Percentiles rank a stretch among this genome's conserved stretches.
phyloP scores from a whole-genome alignment of 129 eudicot species.

The Tagetes patula region DNA sequence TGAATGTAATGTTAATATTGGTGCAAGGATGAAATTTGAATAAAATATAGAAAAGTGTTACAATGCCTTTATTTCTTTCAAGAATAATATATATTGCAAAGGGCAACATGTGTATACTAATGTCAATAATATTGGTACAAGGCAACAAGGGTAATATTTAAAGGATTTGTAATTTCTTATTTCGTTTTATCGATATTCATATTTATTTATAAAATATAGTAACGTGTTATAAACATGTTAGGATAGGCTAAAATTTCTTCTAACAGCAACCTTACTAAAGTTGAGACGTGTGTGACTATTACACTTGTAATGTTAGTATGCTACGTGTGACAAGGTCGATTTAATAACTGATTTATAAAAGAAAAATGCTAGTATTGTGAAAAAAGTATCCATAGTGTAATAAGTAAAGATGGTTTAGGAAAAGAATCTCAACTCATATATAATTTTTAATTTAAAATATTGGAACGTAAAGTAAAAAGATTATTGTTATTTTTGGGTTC shows the following conservation, averaged over 20 bases:
- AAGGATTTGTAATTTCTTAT: background rate
- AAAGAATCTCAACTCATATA: background rate
- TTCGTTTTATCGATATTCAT: background rate
- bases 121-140: background rate
- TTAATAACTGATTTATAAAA: no score
- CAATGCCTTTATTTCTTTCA: no score
- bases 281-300: no score
- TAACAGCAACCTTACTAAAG: background rate
- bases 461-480: background rate
- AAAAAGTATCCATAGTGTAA: no score
- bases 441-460: background rate
- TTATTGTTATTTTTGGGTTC: background rate
- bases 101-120: no score
- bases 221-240: background rate
- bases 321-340: no score
- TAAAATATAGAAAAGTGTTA: no score
- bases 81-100: no score
- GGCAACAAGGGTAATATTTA: background rate
- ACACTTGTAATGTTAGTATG: background rate
- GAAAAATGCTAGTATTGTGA: no score
- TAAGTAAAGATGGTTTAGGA: background rate
- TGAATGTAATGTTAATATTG: background rate
- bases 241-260: background rate
- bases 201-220: no score
- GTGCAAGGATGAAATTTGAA: no score